Conservation (phyloP, 768 basidiomycete genomes). For the Kwoniella bestiolae region DNA sequence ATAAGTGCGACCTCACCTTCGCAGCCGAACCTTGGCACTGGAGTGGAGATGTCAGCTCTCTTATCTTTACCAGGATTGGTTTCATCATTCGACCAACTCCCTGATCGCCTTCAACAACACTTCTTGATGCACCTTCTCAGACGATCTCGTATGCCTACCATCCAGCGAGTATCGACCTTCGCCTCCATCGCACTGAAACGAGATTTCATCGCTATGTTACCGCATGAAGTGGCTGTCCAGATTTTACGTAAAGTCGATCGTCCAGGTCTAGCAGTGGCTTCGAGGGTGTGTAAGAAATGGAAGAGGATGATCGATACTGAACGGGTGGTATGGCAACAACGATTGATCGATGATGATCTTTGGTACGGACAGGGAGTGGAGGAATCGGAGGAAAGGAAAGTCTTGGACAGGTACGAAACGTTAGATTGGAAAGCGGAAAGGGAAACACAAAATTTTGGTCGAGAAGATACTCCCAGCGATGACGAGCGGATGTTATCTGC, state of each 20-base stretch:
- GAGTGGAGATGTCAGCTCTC: slow-evolving; percentile 70
- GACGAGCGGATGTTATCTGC: slow-evolving; percentile 54
- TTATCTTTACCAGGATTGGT: slow-evolving; percentile 83
- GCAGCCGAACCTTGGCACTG: slow-evolving; percentile 40
- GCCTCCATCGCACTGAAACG: slow-evolving; percentile 87
- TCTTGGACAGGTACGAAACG: slow-evolving; percentile 61
- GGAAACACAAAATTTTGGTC: slow-evolving; percentile 1
- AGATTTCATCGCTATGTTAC: slow-evolving; percentile 90
- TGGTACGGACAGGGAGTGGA: slow-evolving; percentile 91
- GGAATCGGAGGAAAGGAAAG: slow-evolving; percentile 73
- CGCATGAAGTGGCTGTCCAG: slow-evolving; percentile 87
- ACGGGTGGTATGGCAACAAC: slow-evolving; percentile 83
- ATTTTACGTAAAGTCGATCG: slow-evolving; percentile 84
- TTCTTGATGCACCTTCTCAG: slow-evolving; percentile 89
- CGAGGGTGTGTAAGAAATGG: slow-evolving; percentile 89
- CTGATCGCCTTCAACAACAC: slow-evolving; percentile 84
- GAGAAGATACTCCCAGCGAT: slow-evolving; percentile 57
- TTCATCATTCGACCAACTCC: slow-evolving; percentile 76
- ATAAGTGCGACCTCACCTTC: background rate
- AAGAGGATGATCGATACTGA: slow-evolving; percentile 88
- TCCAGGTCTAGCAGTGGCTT: slow-evolving; percentile 78
- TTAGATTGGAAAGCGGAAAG: slow-evolving; percentile 27
- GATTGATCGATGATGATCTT: slow-evolving; percentile 78
- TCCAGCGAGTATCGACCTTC: slow-evolving; percentile 85
- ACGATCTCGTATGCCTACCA: slow-evolving; percentile 86